Evolutionary conservation across 192 early-diverging fungal species (phyloP).

Genomic region (Linnemannia exigua): DNA sequence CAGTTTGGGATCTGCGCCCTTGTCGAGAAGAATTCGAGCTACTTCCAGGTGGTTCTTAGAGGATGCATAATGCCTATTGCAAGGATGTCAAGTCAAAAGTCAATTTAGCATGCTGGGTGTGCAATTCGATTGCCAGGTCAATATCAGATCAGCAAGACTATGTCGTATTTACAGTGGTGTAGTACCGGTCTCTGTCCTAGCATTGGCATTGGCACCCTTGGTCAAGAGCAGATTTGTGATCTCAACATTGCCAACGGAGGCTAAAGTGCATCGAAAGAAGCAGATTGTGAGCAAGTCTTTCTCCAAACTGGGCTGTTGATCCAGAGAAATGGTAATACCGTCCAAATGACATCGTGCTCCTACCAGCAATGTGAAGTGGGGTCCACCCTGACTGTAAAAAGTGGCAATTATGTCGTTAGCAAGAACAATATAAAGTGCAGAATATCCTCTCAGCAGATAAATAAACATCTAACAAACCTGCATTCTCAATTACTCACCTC

Average conservation of each 20-base stretch:
- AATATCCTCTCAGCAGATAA: no score
- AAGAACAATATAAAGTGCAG: no score
- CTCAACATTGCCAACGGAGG: conserved; percentile 60
- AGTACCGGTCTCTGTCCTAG: conserved; percentile 64
- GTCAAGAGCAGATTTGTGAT: conserved; percentile 56
- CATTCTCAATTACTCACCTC: conserved; percentile 59
- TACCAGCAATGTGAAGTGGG: conserved; percentile 70
- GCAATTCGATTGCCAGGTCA: background rate
- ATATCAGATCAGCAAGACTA: background rate
- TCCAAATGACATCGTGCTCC: background rate
- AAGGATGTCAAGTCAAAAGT: background rate
- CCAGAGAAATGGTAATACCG: background rate
- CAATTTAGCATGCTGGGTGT: background rate
- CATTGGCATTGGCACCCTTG: conserved; percentile 56
- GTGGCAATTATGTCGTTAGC: background rate
- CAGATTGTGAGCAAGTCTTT: background rate
- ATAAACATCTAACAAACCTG: no score
- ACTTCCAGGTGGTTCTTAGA: conserved; percentile 72
- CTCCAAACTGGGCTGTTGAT: background rate
- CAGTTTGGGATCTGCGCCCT: conserved; percentile 62
- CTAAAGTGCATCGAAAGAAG: conserved; percentile 29
- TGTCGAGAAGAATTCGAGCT: conserved; percentile 57
- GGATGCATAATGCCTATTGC: conserved; percentile 67
- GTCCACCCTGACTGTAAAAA: conserved; percentile 64
- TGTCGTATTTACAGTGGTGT: conserved; percentile 61